phyloP scores from a whole-genome alignment of 129 eudicot genomes.

The Smallanthus sonchifolius region DNA sequence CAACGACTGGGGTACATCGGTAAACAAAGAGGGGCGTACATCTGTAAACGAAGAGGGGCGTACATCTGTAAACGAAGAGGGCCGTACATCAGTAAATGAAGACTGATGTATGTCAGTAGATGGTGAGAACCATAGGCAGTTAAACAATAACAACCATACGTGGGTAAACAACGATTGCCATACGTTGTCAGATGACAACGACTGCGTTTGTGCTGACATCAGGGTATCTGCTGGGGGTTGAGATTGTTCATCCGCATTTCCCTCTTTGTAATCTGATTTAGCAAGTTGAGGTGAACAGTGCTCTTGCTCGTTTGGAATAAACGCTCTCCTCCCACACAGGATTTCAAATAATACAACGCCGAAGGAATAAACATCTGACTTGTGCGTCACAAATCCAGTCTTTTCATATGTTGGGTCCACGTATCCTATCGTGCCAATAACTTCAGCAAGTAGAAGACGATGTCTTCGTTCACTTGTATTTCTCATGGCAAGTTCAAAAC shows the following conservation, averaged over 20 bases:
- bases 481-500: neutral
- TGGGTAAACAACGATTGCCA: too few species aligned
- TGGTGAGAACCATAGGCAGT: too few species aligned
- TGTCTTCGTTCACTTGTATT: neutral
- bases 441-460: neutral
- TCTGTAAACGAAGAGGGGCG: too few species aligned
- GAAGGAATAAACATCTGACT: constrained; percentile 14
- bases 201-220: neutral
- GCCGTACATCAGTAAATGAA: too few species aligned
- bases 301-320: neutral
- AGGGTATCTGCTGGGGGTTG: too few species aligned
- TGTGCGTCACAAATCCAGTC: neutral
- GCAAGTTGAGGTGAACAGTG: neutral
- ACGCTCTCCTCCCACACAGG: constrained; percentile 8
- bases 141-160: too few species aligned
- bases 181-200: too few species aligned
- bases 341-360: constrained; percentile 17
- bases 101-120: too few species aligned
- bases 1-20: too few species aligned
- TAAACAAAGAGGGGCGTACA: too few species aligned
- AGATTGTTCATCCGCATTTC: neutral
- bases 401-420: constrained; percentile 10
- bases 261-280: neutral
- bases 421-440: neutral
- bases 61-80: too few species aligned